phyloP scores from a whole-genome alignment of 2,329 filamentous ascomycete genomes.

The Pseudogymnoascus sp. region DNA sequence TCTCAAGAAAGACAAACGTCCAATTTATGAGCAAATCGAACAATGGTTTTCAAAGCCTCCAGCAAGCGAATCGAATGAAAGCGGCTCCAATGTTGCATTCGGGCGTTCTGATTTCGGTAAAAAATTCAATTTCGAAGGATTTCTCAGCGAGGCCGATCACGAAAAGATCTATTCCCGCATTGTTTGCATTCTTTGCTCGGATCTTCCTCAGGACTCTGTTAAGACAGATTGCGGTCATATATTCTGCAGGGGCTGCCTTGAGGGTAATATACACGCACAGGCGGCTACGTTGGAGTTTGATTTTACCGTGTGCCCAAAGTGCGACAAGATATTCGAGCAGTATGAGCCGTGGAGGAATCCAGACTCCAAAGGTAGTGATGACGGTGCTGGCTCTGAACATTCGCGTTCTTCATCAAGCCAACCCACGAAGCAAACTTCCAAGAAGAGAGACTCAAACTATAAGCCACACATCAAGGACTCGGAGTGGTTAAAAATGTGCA shows the following conservation, averaged over 20 bases:
- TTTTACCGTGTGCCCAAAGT: not conserved
- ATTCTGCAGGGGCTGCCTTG: not conserved
- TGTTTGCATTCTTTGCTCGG: not conserved
- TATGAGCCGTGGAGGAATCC: not conserved
- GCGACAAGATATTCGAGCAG: not conserved
- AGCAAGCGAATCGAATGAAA: not conserved
- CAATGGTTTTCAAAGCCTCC: slow-evolving; percentile 16
- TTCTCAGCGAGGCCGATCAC: not conserved
- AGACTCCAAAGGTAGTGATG: not conserved
- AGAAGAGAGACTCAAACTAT: slow-evolving; percentile 10
- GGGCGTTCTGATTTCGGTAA: not conserved
- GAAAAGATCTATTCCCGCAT: not conserved
- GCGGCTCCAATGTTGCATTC: not conserved
- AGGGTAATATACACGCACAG: not conserved
- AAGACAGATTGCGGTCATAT: not conserved
- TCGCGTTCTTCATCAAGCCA: not conserved
- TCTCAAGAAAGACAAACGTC: slow-evolving; percentile 9
- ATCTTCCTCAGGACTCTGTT: not conserved
- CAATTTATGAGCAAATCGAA: slow-evolving; percentile 25
- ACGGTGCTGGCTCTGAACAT: not conserved
- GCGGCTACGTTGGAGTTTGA: not conserved
- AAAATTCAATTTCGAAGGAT: not conserved
- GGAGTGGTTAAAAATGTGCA: slow-evolving; percentile 20
- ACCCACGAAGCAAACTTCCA: not conserved
- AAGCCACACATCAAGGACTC: slow-evolving; percentile 20